Conservation (phyloP, 2,329 filamentous ascomycete species). For the Xylaria sp. region DNA sequence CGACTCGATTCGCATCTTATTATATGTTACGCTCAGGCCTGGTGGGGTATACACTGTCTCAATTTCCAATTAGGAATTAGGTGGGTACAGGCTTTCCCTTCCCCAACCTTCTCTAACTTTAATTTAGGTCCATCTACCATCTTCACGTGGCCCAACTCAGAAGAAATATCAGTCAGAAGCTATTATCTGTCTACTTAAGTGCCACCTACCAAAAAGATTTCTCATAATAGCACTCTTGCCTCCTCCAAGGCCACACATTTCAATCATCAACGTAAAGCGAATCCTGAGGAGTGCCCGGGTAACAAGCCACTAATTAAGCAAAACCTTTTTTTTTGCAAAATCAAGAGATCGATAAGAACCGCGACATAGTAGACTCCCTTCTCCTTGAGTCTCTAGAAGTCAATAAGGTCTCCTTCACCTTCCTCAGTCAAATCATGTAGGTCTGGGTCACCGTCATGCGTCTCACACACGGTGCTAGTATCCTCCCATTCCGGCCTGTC, state of each 20-base stretch:
- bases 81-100: too few species aligned
- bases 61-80: too few species aligned
- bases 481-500: conserved; percentile 40
- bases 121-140: neutral
- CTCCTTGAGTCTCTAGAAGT: conserved; percentile 17
- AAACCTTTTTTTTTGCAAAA: neutral
- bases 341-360: neutral
- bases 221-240: neutral
- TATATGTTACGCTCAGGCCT: neutral
- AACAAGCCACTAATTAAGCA: neutral
- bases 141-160: neutral
- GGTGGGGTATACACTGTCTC: too few species aligned
- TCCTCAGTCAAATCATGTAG: conserved; percentile 12
- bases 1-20: neutral
- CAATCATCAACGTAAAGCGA: neutral
- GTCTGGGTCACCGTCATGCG: neutral
- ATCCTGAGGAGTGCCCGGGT: neutral
- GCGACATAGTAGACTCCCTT: neutral
- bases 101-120: neutral
- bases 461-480: conserved; percentile 15
- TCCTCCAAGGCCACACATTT: neutral
- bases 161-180: neutral
- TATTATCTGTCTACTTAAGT: conserved; percentile 5
- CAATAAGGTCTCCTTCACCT: conserved; percentile 29
- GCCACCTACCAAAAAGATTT: neutral